Evolutionary conservation across 2,329 filamentous ascomycete genomes (phyloP).

Genomic region (Fusarium decemcellulare): DNA sequence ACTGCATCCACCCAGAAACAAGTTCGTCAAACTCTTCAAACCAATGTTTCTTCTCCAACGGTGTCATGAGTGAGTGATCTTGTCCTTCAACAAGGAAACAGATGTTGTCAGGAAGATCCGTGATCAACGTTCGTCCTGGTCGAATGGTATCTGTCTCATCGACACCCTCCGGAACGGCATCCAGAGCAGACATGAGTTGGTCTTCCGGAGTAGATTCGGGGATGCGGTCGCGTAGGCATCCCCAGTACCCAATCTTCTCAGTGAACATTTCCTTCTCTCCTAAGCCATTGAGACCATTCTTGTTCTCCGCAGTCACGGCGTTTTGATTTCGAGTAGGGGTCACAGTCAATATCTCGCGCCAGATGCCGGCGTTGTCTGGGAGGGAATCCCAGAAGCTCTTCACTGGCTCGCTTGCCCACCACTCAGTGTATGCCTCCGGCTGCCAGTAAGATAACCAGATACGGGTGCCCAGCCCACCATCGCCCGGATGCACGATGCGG

Average conservation of each 20-base stretch:
- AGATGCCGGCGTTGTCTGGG: conserved; percentile 10
- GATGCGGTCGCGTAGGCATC: conserved; percentile 10
- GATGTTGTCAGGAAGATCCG: conserved; percentile 10
- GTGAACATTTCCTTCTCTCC: neutral
- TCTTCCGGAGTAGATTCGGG: neutral
- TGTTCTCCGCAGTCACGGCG: neutral
- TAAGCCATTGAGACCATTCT: conserved; percentile 1
- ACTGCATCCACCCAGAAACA: conserved; percentile 9
- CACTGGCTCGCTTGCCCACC: conserved; percentile 3
- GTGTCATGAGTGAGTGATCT: conserved; percentile 8
- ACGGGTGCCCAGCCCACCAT: neutral
- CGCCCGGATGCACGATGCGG: neutral
- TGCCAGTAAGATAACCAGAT: conserved; percentile 22
- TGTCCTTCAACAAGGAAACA: conserved; percentile 21
- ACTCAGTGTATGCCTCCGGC: neutral
- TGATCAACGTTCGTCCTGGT: conserved; percentile 1
- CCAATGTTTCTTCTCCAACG: conserved; percentile 7
- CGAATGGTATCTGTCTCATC: neutral
- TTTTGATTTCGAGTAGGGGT: conserved; percentile 4
- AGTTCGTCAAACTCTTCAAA: conserved; percentile 20
- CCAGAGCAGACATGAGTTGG: neutral
- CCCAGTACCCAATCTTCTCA: conserved; percentile 17
- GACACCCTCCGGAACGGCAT: neutral
- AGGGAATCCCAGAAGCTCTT: conserved; percentile 8
- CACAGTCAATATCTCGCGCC: conserved; percentile 7